Percentiles rank a stretch among this genome's conserved stretches.
Conservation (phyloP, 1,139 yeast genomes). For the Suhomyces wounanorum region DNA sequence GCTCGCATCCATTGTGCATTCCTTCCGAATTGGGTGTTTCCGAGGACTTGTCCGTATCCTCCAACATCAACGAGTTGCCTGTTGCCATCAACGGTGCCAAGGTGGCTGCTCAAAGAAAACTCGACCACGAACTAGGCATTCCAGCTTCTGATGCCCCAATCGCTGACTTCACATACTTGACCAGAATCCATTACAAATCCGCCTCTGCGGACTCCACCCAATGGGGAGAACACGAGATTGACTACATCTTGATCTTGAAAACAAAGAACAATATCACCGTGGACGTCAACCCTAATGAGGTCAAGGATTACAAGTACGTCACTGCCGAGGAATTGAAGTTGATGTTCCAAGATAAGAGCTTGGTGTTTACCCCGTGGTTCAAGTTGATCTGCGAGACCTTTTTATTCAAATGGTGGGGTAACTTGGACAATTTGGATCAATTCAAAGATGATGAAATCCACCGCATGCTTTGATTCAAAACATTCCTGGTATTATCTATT, state of each 20-base stretch:
- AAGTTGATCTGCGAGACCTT: constrained; percentile 90
- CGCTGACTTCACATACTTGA: constrained; percentile 74
- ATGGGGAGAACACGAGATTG: constrained; percentile 99
- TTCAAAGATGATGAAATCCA: constrained; percentile 50
- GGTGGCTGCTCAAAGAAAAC: constrained; percentile 87
- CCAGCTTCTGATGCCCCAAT: constrained; percentile 61
- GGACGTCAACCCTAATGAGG: constrained; percentile 75
- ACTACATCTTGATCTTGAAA: constrained; percentile 81
- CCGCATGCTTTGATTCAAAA: constrained; percentile 37
- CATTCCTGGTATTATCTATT: neutral
- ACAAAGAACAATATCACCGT: constrained; percentile 55
- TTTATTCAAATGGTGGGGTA: constrained; percentile 92
- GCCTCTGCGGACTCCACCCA: constrained; percentile 67
- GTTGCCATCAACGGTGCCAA: constrained; percentile 75
- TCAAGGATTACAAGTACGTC: constrained; percentile 78
- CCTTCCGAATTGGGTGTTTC: constrained; percentile 70
- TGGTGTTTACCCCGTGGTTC: constrained; percentile 96
- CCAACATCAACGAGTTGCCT: constrained; percentile 44
- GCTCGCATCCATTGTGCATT: constrained; percentile 93
- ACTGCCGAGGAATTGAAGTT: constrained; percentile 61
- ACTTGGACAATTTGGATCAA: constrained; percentile 56
- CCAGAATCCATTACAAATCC: constrained; percentile 93
- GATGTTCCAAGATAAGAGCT: constrained; percentile 68
- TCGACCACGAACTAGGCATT: constrained; percentile 92
- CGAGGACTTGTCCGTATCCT: constrained; percentile 21